These are phyloP conservation scores for Cardamine chenopodiifolia DNA, from an alignment of 345 rosid genomes.

Conservation along the genomic window DNA sequence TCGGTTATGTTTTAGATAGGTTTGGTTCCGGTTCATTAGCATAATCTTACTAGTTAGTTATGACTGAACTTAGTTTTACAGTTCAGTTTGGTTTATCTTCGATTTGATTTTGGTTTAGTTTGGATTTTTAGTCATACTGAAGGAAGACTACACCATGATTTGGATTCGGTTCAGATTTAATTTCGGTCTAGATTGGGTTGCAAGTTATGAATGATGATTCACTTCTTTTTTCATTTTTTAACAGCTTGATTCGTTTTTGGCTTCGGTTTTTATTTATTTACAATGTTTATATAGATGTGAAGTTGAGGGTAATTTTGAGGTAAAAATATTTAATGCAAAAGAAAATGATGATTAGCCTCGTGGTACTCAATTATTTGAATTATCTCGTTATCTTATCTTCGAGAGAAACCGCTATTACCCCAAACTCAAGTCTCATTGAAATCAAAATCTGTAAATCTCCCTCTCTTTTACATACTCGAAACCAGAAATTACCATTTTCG, in stretches of 20 bases:
- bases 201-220: neutral
- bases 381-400: neutral
- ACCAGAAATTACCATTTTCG: slow-evolving; percentile 13
- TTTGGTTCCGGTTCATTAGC: neutral
- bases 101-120: neutral
- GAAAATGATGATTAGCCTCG: slow-evolving; percentile 15
- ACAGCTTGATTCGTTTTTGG: neutral
- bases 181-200: too few species aligned
- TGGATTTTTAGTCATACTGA: neutral
- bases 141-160: neutral
- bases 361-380: neutral
- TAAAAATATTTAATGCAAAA: slow-evolving; percentile 35
- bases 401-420: slow-evolving; percentile 34
- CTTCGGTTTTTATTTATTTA: neutral
- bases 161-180: neutral
- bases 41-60: neutral
- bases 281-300: slow-evolving; percentile 39
- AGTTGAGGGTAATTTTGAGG: slow-evolving; percentile 53
- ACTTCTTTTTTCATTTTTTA: neutral
- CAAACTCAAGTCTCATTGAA: neutral
- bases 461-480: slow-evolving; percentile 15
- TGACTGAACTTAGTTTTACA: neutral
- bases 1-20: neutral
- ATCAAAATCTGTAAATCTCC: slow-evolving; percentile 18
- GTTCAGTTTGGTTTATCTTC: neutral